Base-by-base conservation (phyloP, 1,284 basidiomycete genomes). In the Ustilago curta region DNA sequence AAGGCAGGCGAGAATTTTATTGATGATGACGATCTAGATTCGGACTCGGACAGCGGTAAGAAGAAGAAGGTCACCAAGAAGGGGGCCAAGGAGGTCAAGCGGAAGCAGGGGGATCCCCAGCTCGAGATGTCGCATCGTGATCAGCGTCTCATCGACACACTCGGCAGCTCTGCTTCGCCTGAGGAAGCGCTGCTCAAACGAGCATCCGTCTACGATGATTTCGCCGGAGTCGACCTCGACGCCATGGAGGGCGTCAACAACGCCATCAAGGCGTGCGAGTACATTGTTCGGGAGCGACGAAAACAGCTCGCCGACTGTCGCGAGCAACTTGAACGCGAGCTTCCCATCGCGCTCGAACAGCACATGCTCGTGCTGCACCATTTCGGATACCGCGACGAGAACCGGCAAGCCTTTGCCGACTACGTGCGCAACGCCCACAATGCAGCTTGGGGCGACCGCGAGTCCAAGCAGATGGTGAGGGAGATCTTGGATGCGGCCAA, bases 191-290 rank as follows among this genome's bases (percentile, higher is more conserved):
- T 86, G 78, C 72, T 75, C 42, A 75, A 75, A 32, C 72, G 72
- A 16, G 72, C 72, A 0, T 75, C 67, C 11, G 72, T 75, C 21
- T 75, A 75, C 67, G 72, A 75, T 50, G 72, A 75, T 35, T 75
- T 75, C 43, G 72, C 67, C 45, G 72, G 72, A 4, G 72, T 75
- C 31, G 72, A 75, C 23, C 56, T 75, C 23, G 60, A 60, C 25
- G 55, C 67, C 14, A 67, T 75, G 67, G 42, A 70, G 44, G 72
- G 72, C 35, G 72, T 75, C 52, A 70, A 70, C 67, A 75, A 75
- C 25, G 91, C 93, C 1, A 92, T 92, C 89, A 93, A 92, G 82
- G 93, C 93, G 4, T 97, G 94, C 85, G 92, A 96, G 77, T 90
- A 93, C 78, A 96, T 97, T 76, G 91, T 95, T 55, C 86, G 89